A percentile compares a stretch with the other conserved stretches of the same genome.
Conservation (phyloP, 2,329 filamentous ascomycete species). For the Rutstroemia sp. region DNA sequence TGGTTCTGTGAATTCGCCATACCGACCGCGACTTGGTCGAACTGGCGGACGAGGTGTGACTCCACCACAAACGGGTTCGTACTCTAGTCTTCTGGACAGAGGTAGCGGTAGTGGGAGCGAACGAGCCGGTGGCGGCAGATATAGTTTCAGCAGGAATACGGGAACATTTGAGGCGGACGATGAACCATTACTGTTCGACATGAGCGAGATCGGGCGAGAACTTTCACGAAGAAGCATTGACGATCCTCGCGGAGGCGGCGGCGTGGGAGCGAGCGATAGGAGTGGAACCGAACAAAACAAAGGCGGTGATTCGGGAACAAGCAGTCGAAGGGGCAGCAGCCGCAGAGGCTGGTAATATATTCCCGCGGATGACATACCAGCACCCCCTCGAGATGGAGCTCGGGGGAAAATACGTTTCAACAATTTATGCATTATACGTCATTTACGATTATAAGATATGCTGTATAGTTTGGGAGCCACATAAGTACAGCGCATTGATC, state of each 20-base stretch:
- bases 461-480: slow-evolving; percentile 11
- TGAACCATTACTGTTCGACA: slow-evolving; percentile 64
- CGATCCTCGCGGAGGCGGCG: slow-evolving; percentile 33
- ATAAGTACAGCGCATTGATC: slow-evolving; percentile 10
- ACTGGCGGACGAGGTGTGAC: slow-evolving; percentile 27
- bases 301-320: slow-evolving; percentile 25
- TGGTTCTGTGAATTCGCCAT: slow-evolving; percentile 26
- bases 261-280: slow-evolving; percentile 12
- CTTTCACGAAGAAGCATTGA: slow-evolving; percentile 50
- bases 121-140: slow-evolving; percentile 31
- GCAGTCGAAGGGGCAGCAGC: slow-evolving; percentile 26
- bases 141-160: slow-evolving; percentile 37
- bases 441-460: slow-evolving; percentile 20
- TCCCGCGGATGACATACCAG: slow-evolving; percentile 9
- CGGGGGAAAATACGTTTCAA: slow-evolving; percentile 16
- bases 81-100: slow-evolving; percentile 28
- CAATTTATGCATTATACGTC: slow-evolving; percentile 21
- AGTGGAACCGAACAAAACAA: slow-evolving; percentile 12
- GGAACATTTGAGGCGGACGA: slow-evolving; percentile 50
- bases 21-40: slow-evolving; percentile 26
- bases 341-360: slow-evolving; percentile 23
- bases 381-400: neutral
- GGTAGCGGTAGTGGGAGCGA: slow-evolving; percentile 30
- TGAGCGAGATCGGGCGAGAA: slow-evolving; percentile 59
- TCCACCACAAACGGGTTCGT: slow-evolving; percentile 28